phyloP scores from a whole-genome alignment of 495 filamentous ascomycete genomes.

The Elaphomyces granulatus region DNA sequence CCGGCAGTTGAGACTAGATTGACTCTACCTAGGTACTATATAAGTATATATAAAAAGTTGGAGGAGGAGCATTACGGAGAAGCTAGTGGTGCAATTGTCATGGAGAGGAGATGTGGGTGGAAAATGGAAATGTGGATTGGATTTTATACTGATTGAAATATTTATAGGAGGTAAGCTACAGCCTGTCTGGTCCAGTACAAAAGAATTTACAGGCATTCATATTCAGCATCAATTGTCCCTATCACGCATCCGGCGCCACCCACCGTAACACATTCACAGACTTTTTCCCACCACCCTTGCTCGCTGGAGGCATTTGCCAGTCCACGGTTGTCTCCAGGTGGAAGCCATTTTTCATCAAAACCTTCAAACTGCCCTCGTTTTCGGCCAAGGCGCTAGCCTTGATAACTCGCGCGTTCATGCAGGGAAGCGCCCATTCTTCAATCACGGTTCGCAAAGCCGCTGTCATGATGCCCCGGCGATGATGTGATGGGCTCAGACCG shows the following conservation, averaged over 20 bases:
- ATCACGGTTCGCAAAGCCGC: slow-evolving; percentile 9
- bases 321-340: slow-evolving; percentile 3
- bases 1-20: no score
- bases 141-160: no score
- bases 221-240: not conserved
- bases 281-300: slow-evolving; percentile 10
- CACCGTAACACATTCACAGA: slow-evolving; percentile 8
- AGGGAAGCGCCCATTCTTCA: slow-evolving; percentile 14
- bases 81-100: no score
- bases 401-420: slow-evolving; percentile 14
- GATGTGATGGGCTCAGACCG: slow-evolving; percentile 12
- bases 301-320: slow-evolving; percentile 6
- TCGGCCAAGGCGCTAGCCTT: slow-evolving; percentile 10
- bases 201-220: not conserved
- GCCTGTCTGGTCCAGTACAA: no score
- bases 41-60: no score
- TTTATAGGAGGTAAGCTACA: no score
- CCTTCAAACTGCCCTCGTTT: slow-evolving; percentile 14
- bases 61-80: no score
- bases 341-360: slow-evolving; percentile 17
- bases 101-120: no score
- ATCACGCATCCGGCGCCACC: not conserved
- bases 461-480: slow-evolving; percentile 19
- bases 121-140: no score
- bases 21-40: no score